Evolutionary conservation across 768 basidiomycete species (phyloP).

Genomic region (Trametes sanguinea): DNA sequence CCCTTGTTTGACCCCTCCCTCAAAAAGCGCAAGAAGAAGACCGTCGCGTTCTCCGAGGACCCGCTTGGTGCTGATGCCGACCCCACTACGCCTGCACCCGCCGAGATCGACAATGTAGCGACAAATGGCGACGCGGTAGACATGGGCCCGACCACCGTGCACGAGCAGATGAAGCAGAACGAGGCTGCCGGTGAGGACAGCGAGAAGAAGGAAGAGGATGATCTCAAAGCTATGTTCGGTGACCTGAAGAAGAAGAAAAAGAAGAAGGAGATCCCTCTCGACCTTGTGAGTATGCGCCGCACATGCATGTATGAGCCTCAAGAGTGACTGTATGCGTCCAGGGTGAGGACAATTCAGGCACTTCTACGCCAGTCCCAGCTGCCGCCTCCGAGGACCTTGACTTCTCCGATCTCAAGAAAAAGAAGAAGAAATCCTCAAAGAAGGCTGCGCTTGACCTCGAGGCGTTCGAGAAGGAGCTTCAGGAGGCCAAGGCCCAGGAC

Average conservation of each 20-base stretch:
- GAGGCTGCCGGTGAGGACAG: conserved; percentile 33
- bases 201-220: conserved; percentile 66
- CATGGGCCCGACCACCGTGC: conserved; percentile 73
- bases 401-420: conserved; percentile 97
- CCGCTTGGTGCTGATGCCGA: conserved; percentile 78
- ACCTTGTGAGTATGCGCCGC: conserved; percentile 54
- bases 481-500: conserved; percentile 65
- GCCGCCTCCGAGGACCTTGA: conserved; percentile 72
- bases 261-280: conserved; percentile 85
- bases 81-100: conserved; percentile 76
- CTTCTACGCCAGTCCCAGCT: conserved; percentile 54
- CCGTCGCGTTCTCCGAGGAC: conserved; percentile 82
- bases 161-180: conserved; percentile 71
- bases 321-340: neutral
- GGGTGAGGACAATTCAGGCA: conserved; percentile 60
- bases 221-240: conserved; percentile 82
- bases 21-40: conserved; percentile 83
- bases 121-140: conserved; percentile 73
- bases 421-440: conserved; percentile 90
- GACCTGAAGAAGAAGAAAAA: conserved; percentile 93
- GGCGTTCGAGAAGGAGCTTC: conserved; percentile 92
- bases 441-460: conserved; percentile 89
- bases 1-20: conserved; percentile 83
- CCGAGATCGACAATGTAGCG: conserved; percentile 68
- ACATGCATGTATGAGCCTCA: neutral